These are phyloP conservation scores for Scedosporium aurantiacum DNA, from an alignment of 2,329 filamentous ascomycete genomes.

Conservation along the genomic window DNA sequence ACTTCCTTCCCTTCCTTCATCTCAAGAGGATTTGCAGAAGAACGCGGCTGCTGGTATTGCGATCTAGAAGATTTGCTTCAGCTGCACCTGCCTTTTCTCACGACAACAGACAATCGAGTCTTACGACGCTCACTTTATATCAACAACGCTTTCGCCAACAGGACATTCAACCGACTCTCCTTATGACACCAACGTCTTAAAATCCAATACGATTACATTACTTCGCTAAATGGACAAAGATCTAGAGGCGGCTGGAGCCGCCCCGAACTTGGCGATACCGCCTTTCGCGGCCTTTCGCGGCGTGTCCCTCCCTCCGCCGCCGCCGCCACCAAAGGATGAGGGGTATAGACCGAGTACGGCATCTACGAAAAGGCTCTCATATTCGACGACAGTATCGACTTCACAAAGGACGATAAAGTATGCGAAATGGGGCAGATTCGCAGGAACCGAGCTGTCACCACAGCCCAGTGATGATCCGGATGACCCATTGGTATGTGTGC, in stretches of 20 bases:
- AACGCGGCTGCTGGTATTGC: conserved; percentile 1
- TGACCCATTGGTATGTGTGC: conserved; percentile 38
- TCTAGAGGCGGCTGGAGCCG: background rate
- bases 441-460: conserved; percentile 36
- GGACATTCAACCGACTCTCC: background rate
- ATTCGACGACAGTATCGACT: conserved; percentile 1
- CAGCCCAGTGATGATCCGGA: conserved; percentile 43
- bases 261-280: background rate
- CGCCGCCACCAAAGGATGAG: conserved; percentile 5
- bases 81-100: background rate
- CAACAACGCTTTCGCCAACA: background rate
- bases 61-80: conserved; percentile 1
- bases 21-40: background rate
- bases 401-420: conserved; percentile 29
- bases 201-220: background rate
- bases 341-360: conserved; percentile 4
- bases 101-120: background rate
- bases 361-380: conserved; percentile 1
- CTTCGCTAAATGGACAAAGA: background rate
- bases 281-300: background rate
- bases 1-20: background rate
- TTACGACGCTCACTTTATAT: background rate
- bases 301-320: conserved; percentile 5
- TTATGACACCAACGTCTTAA: background rate
- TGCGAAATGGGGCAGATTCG: conserved; percentile 27